Evolutionary conservation across 768 basidiomycete genomes (phyloP), one percentile per base, ranked within the genome.

Genomic region (Collybiopsis confluens): DNA sequence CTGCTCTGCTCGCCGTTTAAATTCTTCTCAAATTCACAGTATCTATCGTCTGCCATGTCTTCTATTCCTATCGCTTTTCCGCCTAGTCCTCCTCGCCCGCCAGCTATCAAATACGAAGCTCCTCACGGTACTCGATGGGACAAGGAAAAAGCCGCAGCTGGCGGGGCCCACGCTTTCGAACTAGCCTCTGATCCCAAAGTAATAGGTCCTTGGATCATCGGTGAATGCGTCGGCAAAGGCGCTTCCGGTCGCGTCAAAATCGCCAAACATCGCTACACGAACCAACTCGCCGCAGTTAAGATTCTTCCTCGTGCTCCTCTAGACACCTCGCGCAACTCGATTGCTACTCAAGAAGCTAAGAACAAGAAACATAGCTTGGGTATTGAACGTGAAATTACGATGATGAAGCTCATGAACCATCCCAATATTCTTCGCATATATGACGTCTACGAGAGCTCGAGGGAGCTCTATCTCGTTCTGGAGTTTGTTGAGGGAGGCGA

Each of bases 361-460:
- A 79, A 81, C 2, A 88, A 92, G 58, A 92, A 91, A 67, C 83
- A 86, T 58, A 81, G 88, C 55, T 80, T 95, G 44, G 88, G 90
- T 3, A 88, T 98, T 56, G 93, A 97, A 67, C 76, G 92, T 58
- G 95, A 98, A 69, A 96, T 98, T 56, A 92, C 90, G 53, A 94
- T 98, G 86, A 96, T 98, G 95, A 98, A 98, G 69, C 87, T 98
- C 61, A 94, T 98, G 86, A 92, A 93, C 66, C 97, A 99, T 61
- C 97, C 97, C 0, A 98, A 98, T 68, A 98, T 99, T 70, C 97
- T 98, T 33, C 86, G 93, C 8, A 75, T 98, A 42, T 98, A 96
- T 79, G 97, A 99, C 65, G 95, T 98, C 20, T 97, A 98, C 60
- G 95, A 98, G 69, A 98, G 96, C 1, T 97, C 98, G 77, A 98